Conservation (phyloP, 257 asterid species). For the Haberlea rhodopensis region DNA sequence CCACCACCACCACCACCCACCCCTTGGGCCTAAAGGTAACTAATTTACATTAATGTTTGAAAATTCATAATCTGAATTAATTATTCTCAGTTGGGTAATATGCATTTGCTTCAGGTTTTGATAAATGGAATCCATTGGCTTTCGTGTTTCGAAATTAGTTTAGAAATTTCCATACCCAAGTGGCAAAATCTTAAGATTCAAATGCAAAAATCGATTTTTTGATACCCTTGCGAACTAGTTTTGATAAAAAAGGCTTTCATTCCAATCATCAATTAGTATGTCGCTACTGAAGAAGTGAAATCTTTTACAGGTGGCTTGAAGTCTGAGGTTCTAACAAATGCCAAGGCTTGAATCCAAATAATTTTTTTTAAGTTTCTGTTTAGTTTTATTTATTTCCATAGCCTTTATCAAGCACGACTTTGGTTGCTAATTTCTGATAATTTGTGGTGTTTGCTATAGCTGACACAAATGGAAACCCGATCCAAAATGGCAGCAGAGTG, state of each 20-base stretch:
- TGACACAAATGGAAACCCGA: conserved; percentile 55
- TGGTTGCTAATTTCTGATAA: conserved; percentile 3
- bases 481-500: conserved; percentile 65
- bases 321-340: not conserved
- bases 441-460: conserved; percentile 32
- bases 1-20: no score
- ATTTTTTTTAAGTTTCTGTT: not conserved
- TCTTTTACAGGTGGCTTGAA: not conserved
- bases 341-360: not conserved
- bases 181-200: not conserved
- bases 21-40: conserved; percentile 57
- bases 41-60: not conserved
- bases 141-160: not conserved
- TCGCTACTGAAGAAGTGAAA: not conserved
- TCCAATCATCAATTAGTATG: not conserved
- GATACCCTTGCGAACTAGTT: no score
- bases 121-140: not conserved
- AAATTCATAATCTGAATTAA: not conserved
- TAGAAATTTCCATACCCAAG: not conserved
- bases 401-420: not conserved
- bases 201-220: no score
- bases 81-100: no score
- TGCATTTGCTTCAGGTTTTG: no score
- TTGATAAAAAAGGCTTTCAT: not conserved
- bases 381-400: not conserved